Evolutionary conservation across 73 alveolate genomes (phyloP).

Genomic region (Paramecium octaurelia): DNA sequence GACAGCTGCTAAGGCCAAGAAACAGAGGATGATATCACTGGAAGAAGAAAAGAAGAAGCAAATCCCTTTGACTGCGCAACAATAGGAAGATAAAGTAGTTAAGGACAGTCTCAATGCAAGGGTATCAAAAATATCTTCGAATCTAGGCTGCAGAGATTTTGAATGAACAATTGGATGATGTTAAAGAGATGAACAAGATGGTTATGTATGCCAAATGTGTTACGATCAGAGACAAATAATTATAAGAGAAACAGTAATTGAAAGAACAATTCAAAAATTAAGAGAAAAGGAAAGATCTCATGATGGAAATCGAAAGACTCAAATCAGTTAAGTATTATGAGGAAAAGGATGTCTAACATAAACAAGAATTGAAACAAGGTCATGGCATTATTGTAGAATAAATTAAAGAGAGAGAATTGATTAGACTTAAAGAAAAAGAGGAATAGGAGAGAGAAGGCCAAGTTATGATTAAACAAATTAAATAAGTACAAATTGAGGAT

Average conservation of each 20-base stretch:
- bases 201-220: constrained; percentile 79
- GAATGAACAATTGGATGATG: constrained; percentile 76
- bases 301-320: constrained; percentile 87
- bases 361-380: constrained; percentile 66
- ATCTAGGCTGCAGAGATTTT: constrained; percentile 64
- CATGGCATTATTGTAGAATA: constrained; percentile 73
- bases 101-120: constrained; percentile 39
- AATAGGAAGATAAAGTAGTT: constrained; percentile 60
- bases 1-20: constrained; percentile 63
- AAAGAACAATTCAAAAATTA: constrained; percentile 68
- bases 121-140: neutral
- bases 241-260: constrained; percentile 70
- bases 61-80: constrained; percentile 43
- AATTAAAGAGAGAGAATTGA: constrained; percentile 80
- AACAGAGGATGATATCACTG: constrained; percentile 53
- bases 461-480: constrained; percentile 71
- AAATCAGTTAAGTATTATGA: constrained; percentile 73
- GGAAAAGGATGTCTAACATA: constrained; percentile 66
- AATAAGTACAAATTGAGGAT: constrained; percentile 76
- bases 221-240: constrained; percentile 77
- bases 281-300: constrained; percentile 78
- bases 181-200: constrained; percentile 81
- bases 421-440: constrained; percentile 79
- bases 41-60: constrained; percentile 61
- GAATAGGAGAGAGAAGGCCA: constrained; percentile 76